Conservation (phyloP, 441 rosid genomes). For the Adansonia grandidieri region DNA sequence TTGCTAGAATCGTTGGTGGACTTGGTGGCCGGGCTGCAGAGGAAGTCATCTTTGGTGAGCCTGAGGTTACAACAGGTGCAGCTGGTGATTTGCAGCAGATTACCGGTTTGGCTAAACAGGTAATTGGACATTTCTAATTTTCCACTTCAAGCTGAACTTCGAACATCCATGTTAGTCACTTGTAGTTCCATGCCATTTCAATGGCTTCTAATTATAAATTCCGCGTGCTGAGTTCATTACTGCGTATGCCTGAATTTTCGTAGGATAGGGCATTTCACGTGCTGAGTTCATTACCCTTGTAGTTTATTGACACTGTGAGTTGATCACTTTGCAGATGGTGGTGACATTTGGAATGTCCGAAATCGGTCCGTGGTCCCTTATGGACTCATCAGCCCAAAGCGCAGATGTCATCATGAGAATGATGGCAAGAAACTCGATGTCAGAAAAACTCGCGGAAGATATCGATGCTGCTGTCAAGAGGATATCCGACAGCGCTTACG, state of each 20-base stretch:
- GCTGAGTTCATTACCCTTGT: background rate
- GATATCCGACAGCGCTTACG: slow-evolving; percentile 77
- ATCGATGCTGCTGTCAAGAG: slow-evolving; percentile 80
- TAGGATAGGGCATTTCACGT: background rate
- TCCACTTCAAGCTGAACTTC: background rate
- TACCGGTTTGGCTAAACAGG: slow-evolving; percentile 91
- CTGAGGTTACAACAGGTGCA: slow-evolving; percentile 98
- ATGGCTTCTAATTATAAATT: background rate
- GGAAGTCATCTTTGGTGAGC: slow-evolving; percentile 88
- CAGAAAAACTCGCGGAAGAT: slow-evolving; percentile 91
- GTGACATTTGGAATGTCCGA: slow-evolving; percentile 96
- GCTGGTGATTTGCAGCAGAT: slow-evolving; percentile 96
- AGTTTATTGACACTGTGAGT: background rate
- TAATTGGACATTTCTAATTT: slow-evolving; percentile 26
- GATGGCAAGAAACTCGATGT: slow-evolving; percentile 99
- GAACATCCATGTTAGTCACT: background rate
- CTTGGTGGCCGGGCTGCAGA: slow-evolving; percentile 97
- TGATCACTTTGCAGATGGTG: slow-evolving; percentile 68
- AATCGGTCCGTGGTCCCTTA: slow-evolving; percentile 94
- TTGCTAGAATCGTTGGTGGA: slow-evolving; percentile 95
- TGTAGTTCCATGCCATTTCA: background rate
- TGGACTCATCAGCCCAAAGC: slow-evolving; percentile 81
- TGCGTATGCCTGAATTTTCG: background rate
- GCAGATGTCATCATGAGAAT: slow-evolving; percentile 93
- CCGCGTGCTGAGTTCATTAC: background rate